Base-by-base conservation (phyloP, 306 rosid species). In the Cucurbita ficifolia region DNA sequence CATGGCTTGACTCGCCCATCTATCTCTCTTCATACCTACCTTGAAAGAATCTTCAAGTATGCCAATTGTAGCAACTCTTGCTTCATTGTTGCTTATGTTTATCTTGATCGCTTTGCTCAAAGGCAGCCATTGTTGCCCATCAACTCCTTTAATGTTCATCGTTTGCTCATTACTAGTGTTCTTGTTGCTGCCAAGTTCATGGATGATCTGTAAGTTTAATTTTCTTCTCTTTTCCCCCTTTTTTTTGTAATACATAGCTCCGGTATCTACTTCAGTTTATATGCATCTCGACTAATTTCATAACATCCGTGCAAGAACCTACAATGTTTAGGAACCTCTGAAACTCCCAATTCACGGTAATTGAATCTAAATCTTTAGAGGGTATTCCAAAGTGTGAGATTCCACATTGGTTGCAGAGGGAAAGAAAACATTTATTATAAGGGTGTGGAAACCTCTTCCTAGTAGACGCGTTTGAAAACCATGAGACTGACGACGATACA, bases 101-200 rank as follows among this genome's bases (percentile, higher is more conserved):
- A 94, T 75, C 90, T 94, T 4, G 96, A 94, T 59, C 96, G 97
- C 4, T 94, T 94, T 84, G 82, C 88, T 40, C 97, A 91, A 61
- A 87, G 73, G 48, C 99, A 91, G 52, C 88, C 96, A n/a, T 78
- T 87, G 5, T 79, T 91, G 83, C 96, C 96, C 0, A 83, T 94
- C 86, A 91, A 88, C 68, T 89, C 96, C 45, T 82, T 81, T 81
- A 91, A 87, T 75, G 96, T 91, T 19, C 99, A 94, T 65, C 87
- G 97, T 40, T 79, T 94, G 63, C 88, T 94, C 53, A 91, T 94
- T 42, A 87, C 97, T 19, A 94, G 99, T 38, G 97, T 89, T 62
- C 85, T 94, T 96, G 87, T 94, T 12, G 92, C 99, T 74, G 95
- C 97, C 14, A 94, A 94, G 68, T 94, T 94, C 97, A 94, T 94